Percentiles rank a stretch among this genome's conserved stretches.
These are phyloP conservation scores for Ceratocystis alfenasii DNA, from an alignment of 2,329 filamentous ascomycete species.

Conservation along the genomic window DNA sequence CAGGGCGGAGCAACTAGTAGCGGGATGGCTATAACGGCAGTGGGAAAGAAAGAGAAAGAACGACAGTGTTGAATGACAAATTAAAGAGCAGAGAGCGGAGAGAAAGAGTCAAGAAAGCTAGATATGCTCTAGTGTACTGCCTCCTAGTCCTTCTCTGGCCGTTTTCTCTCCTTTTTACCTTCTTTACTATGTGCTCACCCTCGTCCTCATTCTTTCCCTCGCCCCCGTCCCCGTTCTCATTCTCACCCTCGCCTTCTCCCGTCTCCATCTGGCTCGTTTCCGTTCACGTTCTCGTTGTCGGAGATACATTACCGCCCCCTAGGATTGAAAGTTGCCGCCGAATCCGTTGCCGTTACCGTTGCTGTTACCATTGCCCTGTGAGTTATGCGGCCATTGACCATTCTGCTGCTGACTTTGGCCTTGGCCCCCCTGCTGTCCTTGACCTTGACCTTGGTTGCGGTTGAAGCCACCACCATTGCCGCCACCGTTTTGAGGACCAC, in stretches of 20 bases:
- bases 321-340: constrained; percentile 50
- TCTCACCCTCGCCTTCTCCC: neutral
- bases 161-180: constrained; percentile 2
- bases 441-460: constrained; percentile 34
- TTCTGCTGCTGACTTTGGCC: constrained; percentile 38
- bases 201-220: neutral
- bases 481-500: constrained; percentile 61
- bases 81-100: neutral
- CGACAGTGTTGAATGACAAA: no score
- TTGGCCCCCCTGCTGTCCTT: constrained; percentile 36
- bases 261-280: neutral
- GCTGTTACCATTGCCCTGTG: constrained; percentile 30
- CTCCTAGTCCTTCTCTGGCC: neutral
- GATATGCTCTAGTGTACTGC: neutral
- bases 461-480: constrained; percentile 56
- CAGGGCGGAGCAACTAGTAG: no score
- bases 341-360: constrained; percentile 38
- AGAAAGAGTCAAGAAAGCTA: neutral
- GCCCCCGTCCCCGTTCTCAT: neutral
- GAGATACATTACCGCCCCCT: constrained; percentile 25
- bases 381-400: constrained; percentile 42
- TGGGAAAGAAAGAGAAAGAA: no score
- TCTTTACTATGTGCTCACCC: constrained; percentile 3
- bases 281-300: neutral
- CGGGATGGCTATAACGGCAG: no score